Evolutionary conservation across 805 yeast species (phyloP).

Genomic region (Saturnispora ahearnii): DNA sequence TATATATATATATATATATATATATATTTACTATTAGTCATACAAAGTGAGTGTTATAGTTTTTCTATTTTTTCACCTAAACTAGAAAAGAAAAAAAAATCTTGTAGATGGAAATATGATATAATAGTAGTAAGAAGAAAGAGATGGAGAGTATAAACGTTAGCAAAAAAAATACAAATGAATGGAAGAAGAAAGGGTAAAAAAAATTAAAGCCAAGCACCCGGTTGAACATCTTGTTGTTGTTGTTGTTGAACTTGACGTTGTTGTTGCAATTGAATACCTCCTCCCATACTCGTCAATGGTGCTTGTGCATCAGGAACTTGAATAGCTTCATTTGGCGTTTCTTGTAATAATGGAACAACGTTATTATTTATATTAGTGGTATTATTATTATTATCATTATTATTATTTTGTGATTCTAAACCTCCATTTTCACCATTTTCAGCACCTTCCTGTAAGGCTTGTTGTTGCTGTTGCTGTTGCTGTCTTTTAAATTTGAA

Average conservation of each 20-base stretch:
- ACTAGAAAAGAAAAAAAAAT: not conserved
- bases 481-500: constrained; percentile 63
- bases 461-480: constrained; percentile 25
- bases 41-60: not conserved
- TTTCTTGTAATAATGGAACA: constrained; percentile 24
- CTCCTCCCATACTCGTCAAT: constrained; percentile 9
- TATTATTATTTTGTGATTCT: constrained; percentile 7
- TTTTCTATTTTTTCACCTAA: not conserved
- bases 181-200: not conserved
- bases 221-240: constrained; percentile 14
- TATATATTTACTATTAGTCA: not conserved
- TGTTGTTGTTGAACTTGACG: constrained; percentile 26
- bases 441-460: constrained; percentile 12
- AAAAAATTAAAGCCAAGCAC: constrained; percentile 22
- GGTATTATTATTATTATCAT: not conserved
- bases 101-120: not conserved
- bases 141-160: constrained; percentile 1
- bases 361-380: not conserved
- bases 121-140: not conserved
- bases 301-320: constrained; percentile 24
- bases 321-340: constrained; percentile 24
- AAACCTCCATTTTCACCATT: constrained; percentile 12
- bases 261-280: constrained; percentile 14
- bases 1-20: not conserved
- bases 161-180: constrained; percentile 1